Base-by-base conservation (phyloP, 192 early-diverging fungal species). In the Pilobolus umbonatus region DNA sequence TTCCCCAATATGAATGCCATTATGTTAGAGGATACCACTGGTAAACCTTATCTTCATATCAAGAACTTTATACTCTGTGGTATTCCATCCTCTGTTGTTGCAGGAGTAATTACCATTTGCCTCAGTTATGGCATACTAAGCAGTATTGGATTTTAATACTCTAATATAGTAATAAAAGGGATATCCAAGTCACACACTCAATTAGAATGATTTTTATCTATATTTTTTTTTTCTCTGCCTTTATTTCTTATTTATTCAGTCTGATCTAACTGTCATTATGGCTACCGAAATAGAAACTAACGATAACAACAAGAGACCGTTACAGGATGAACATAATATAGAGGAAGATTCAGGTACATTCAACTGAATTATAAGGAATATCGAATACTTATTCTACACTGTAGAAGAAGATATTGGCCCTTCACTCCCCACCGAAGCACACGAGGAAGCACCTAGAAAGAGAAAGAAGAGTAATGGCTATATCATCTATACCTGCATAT, bases 1-100 rank as follows among this genome's bases (percentile, higher is more conserved):
- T 89, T 86, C 71, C 87, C 87, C 10, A 89, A 89, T 64, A 87
- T 89, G 85, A 84, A 85, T 49, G 87, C 85, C 12, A 84, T 85
- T 42, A 76, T 79, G 10, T 62, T 75, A 19, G 85, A 87, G 55
- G 85, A 87, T 55, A 61, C 77, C 10, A 74, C 79, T 24, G 87
- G 87, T 11, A 68, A 69, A 19, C 82, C 82, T 31, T 89, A 81
- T 62, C 55, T 89, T 46, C 59, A 55, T 34, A 83, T 83, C 11
- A 67, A 53, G 26, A 85, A 89, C 54, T 89, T 89, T 36, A 39
- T 88, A n/a, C 62, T 71, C 47, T 75, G 74, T 31, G 87, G 87
- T 15, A 44, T 87, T 15, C 77, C 80, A 15, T 31, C 73, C 2
- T 62, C 61, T 9, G 32, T 44, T 25, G 14, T 62, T 44, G 61